Conservation (phyloP, 148 eudicot species). For the Dianthus caryophyllus region DNA sequence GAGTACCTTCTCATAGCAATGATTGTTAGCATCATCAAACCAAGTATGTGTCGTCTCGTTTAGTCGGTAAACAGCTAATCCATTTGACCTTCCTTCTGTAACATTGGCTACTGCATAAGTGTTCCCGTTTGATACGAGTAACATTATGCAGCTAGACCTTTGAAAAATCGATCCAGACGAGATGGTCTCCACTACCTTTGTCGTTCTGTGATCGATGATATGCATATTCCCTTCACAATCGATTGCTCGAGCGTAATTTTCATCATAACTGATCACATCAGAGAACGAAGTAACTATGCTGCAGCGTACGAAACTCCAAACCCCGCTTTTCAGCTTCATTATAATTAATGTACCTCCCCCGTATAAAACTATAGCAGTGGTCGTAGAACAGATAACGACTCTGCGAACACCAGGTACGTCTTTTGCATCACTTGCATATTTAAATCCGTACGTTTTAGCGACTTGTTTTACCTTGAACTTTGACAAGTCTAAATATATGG, state of each 20-base stretch:
- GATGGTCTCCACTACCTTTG: not conserved
- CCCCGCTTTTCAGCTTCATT: not conserved
- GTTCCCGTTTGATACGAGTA: not conserved
- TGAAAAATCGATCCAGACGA: not conserved
- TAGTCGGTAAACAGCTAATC: not conserved
- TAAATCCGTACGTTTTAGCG: not conserved
- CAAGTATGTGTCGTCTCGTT: not conserved
- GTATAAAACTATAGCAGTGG: constrained; percentile 6
- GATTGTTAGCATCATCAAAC: not conserved
- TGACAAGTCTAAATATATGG: not conserved
- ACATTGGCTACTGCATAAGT: not conserved
- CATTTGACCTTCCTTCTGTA: not conserved
- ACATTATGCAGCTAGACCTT: not conserved
- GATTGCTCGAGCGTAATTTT: not conserved
- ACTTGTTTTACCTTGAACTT: not conserved
- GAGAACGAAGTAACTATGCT: not conserved
- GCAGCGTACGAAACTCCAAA: not conserved
- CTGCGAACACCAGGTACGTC: not conserved
- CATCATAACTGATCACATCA: not conserved
- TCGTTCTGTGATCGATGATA: not conserved
- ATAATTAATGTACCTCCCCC: not conserved
- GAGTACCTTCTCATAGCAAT: not conserved
- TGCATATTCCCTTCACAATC: not conserved
- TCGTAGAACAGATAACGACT: not conserved
- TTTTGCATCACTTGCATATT: not conserved